phyloP scores from a whole-genome alignment of 495 filamentous ascomycete genomes.

The Tuber aestivum region DNA sequence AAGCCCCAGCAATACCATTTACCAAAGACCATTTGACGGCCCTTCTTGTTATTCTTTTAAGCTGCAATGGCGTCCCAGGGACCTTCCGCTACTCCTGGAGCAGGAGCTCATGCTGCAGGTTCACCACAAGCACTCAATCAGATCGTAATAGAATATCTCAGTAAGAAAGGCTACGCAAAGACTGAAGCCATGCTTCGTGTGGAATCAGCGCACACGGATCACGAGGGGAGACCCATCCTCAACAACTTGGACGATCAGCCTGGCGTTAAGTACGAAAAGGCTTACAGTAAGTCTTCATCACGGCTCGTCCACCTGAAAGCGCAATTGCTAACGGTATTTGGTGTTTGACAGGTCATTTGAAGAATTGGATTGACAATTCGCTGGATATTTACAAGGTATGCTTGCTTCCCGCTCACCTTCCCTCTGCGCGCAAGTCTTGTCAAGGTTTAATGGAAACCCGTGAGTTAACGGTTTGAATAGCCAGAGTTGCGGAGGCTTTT shows the following conservation, averaged over 20 bases:
- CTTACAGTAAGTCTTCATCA: conserved; percentile 56
- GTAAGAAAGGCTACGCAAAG: conserved; percentile 88
- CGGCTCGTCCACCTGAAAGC: neutral
- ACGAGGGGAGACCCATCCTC: conserved; percentile 66
- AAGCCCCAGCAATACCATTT: neutral
- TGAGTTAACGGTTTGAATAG: conserved; percentile 44
- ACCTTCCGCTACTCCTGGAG: conserved; percentile 26
- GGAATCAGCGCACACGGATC: conserved; percentile 75
- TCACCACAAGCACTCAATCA: conserved; percentile 89
- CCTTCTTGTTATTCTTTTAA: neutral
- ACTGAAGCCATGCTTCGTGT: conserved; percentile 90
- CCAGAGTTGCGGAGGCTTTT: conserved; percentile 79
- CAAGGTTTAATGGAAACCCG: neutral
- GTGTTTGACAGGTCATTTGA: conserved; percentile 54
- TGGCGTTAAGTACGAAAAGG: conserved; percentile 65
- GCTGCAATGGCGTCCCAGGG: conserved; percentile 29
- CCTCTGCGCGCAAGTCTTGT: conserved; percentile 39
- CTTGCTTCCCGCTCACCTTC: neutral
- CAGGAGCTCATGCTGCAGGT: conserved; percentile 28
- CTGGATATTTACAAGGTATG: conserved; percentile 87
- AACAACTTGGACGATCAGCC: conserved; percentile 59
- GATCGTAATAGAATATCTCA: conserved; percentile 94
- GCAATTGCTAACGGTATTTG: neutral
- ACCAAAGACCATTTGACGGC: too few relatives aligned
- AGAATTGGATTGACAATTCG: conserved; percentile 77